Percentiles rank a stretch among this genome's conserved stretches.
phyloP scores from a whole-genome alignment of 2,329 filamentous ascomycete species.

The Onygenales sp. region DNA sequence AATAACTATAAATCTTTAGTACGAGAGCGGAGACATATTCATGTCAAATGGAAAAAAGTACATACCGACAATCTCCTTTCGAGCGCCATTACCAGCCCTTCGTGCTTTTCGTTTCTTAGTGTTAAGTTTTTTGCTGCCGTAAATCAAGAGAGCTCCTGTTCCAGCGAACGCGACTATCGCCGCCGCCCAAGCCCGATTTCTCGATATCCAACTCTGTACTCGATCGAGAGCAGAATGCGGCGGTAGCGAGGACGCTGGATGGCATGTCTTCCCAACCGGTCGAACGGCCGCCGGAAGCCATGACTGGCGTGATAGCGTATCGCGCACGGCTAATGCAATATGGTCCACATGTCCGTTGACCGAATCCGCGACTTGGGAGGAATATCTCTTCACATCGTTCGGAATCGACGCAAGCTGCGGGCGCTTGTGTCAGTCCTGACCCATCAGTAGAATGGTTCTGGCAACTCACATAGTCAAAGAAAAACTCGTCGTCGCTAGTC shows the following conservation, averaged over 20 bases:
- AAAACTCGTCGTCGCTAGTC: constrained; percentile 71
- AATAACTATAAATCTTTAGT: constrained; percentile 49
- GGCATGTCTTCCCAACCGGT: constrained; percentile 39
- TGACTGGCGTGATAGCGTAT: constrained; percentile 54
- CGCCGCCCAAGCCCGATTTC: constrained; percentile 64
- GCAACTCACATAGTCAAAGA: constrained; percentile 61
- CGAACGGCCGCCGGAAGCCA: constrained; percentile 66
- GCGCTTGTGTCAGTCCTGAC: neutral
- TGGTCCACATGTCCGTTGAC: constrained; percentile 74
- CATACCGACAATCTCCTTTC: constrained; percentile 67
- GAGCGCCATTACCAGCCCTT: constrained; percentile 70
- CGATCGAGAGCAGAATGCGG: constrained; percentile 42
- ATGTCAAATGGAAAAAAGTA: constrained; percentile 1
- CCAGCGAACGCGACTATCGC: constrained; percentile 62
- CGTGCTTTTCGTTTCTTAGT: constrained; percentile 61
- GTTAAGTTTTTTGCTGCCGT: constrained; percentile 50
- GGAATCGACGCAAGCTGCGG: constrained; percentile 48
- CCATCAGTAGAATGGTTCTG: neutral
- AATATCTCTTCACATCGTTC: constrained; percentile 61
- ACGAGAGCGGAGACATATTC: constrained; percentile 1
- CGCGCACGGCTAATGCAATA: constrained; percentile 61
- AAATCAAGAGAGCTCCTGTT: constrained; percentile 50
- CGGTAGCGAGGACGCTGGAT: constrained; percentile 13
- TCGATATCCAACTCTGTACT: constrained; percentile 60
- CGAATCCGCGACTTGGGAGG: constrained; percentile 63